These are phyloP conservation scores for Gelatoporia subvermispora DNA, from an alignment of 768 basidiomycete species.

Conservation along the genomic window DNA sequence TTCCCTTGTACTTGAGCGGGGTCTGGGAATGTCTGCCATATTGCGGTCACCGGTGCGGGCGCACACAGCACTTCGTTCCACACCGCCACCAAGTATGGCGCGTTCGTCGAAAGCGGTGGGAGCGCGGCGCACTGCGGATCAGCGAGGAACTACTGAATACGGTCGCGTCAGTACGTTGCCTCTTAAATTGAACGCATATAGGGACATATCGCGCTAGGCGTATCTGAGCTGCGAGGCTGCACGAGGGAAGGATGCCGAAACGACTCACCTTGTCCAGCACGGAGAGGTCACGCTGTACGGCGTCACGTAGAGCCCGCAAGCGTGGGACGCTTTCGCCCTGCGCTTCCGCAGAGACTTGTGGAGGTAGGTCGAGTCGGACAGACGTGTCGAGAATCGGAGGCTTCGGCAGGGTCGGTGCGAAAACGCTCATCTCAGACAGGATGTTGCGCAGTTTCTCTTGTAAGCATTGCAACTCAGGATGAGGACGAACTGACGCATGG, in stretches of 20 bases:
- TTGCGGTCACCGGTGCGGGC: constrained; percentile 47
- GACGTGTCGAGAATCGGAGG: constrained; percentile 35
- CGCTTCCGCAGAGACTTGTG: constrained; percentile 9
- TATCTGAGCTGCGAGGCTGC: constrained; percentile 5
- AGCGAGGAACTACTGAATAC: constrained; percentile 57
- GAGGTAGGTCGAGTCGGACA: constrained; percentile 9
- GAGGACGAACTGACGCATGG: constrained; percentile 1
- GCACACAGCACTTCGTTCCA: constrained; percentile 75
- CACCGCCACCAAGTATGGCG: constrained; percentile 74
- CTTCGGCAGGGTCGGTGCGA: constrained; percentile 15
- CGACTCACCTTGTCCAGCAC: constrained; percentile 34
- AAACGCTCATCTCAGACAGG: constrained; percentile 20
- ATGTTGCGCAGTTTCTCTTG: constrained; percentile 23
- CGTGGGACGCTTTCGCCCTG: constrained; percentile 28
- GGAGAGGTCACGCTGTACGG: constrained; percentile 40
- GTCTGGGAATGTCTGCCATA: constrained; percentile 52
- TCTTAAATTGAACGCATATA: too few relatives aligned
- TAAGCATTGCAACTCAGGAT: constrained; percentile 20
- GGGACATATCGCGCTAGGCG: constrained; percentile 1
- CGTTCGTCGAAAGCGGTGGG: constrained; percentile 65
- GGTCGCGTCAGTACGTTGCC: too few relatives aligned
- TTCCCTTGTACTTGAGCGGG: constrained; percentile 2
- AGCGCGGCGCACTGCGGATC: constrained; percentile 39
- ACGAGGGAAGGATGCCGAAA: not conserved
- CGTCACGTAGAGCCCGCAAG: constrained; percentile 34